Conservation (phyloP, 225 moss, liverwort and hornwort genomes). For the Marchantia paleacea region DNA sequence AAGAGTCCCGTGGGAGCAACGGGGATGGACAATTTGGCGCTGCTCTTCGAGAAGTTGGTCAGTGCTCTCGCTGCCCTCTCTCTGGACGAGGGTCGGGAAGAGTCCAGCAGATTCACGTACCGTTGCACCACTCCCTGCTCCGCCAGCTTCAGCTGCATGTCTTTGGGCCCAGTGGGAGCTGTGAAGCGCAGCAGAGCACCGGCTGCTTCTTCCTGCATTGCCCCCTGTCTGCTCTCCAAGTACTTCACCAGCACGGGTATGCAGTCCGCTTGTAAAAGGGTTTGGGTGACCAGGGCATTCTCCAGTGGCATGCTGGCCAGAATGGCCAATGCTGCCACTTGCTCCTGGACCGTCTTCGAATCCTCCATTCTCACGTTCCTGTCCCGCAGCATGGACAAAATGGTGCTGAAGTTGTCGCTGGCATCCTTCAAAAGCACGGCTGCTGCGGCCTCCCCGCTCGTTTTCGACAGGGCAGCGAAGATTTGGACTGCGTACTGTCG, state of each 20-base stretch:
- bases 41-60: conserved; percentile 63
- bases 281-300: conserved; percentile 44
- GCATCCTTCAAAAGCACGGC: conserved; percentile 34
- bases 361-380: conserved; percentile 13
- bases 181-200: conserved; percentile 74
- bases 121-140: conserved; percentile 53
- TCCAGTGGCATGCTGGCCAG: conserved; percentile 63
- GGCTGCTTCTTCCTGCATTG: conserved; percentile 60
- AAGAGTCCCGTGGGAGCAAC: conserved; percentile 45
- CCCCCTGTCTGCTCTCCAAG: conserved; percentile 34
- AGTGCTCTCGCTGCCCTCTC: conserved; percentile 57
- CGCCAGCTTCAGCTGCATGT: conserved; percentile 54
- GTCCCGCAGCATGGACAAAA: conserved; percentile 45
- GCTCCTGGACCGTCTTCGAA: conserved; percentile 36
- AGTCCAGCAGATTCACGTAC: conserved; percentile 55
- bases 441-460: conserved; percentile 55
- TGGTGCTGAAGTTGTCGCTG: conserved; percentile 39
- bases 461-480: conserved; percentile 56
- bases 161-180: conserved; percentile 48
- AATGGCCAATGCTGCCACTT: conserved; percentile 53
- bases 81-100: conserved; percentile 43
- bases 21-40: conserved; percentile 37
- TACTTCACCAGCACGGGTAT: conserved; percentile 49
- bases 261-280: conserved; percentile 38
- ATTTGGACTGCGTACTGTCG: conserved; percentile 58